Conservation (phyloP, 345 rosid genomes). For the Pelargonium nanum region DNA sequence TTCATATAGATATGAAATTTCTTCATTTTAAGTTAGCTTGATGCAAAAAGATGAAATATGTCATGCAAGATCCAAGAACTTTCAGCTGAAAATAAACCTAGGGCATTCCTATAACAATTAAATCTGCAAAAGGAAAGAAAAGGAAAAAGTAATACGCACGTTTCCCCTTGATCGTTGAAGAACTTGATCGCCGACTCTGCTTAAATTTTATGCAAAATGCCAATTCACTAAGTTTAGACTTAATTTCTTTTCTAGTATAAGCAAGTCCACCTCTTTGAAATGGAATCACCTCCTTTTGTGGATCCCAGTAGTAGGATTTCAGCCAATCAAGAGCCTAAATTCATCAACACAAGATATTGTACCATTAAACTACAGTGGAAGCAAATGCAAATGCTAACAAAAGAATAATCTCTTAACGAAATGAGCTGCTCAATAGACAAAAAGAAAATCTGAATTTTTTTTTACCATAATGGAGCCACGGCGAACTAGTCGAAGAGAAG, state of each 20-base stretch:
- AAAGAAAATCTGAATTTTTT: too few species aligned
- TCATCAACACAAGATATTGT: background rate
- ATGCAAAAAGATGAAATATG: background rate
- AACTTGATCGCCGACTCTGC: slow-evolving; percentile 26
- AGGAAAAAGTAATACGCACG: slow-evolving; percentile 20
- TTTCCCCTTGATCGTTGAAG: slow-evolving; percentile 34
- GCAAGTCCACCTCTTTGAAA: slow-evolving; percentile 41
- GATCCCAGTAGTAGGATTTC: slow-evolving; percentile 69
- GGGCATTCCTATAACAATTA: background rate
- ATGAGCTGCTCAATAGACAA: background rate
- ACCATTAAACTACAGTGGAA: background rate
- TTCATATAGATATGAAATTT: background rate
- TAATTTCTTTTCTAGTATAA: slow-evolving; percentile 47
- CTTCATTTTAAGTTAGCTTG: background rate
- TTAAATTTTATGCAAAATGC: slow-evolving; percentile 36
- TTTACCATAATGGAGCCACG: slow-evolving; percentile 64
- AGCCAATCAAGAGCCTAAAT: slow-evolving; percentile 83
- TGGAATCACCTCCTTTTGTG: slow-evolving; percentile 54
- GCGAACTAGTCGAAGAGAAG: slow-evolving; percentile 62
- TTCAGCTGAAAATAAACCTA: background rate
- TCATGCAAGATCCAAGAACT: background rate
- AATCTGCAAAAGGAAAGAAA: background rate
- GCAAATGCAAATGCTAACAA: background rate
- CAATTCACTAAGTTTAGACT: slow-evolving; percentile 47
- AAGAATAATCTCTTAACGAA: background rate